Evolutionary conservation across 257 asterid genomes (phyloP).

Genomic region (Penstemon davidsonii): DNA sequence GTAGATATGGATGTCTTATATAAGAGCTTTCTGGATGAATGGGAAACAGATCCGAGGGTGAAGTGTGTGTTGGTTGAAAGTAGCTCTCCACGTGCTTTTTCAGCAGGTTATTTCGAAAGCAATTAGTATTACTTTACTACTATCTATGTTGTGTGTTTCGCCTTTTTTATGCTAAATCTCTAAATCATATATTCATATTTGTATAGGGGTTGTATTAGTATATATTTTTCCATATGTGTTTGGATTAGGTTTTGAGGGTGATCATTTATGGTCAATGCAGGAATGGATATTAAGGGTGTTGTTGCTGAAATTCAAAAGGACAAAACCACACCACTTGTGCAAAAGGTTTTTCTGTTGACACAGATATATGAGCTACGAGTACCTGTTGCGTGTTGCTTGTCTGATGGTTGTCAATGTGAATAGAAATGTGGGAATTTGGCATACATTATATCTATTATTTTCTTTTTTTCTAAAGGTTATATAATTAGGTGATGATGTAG

Average conservation of each 20-base stretch:
- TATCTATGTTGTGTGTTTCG: background rate
- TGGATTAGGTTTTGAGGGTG: constrained; percentile 47
- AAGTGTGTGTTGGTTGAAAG: constrained; percentile 91
- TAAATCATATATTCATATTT: background rate
- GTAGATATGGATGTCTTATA: constrained; percentile 89
- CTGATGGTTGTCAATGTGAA: constrained; percentile 21
- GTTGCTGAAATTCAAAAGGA: constrained; percentile 92
- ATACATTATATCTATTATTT: constrained; percentile 1
- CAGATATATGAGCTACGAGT: constrained; percentile 31
- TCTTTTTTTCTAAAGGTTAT: constrained; percentile 19
- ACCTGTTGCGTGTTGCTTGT: constrained; percentile 21
- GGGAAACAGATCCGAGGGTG: constrained; percentile 89
- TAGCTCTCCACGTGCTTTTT: constrained; percentile 88
- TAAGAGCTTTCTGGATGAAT: constrained; percentile 79
- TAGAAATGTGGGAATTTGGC: constrained; percentile 17
- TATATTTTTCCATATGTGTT: background rate
- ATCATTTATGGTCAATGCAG: constrained; percentile 69
- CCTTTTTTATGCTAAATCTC: constrained; percentile 11
- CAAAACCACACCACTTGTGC: constrained; percentile 77
- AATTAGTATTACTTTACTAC: constrained; percentile 3
- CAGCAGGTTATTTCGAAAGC: constrained; percentile 65
- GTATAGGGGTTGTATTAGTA: constrained; percentile 16
- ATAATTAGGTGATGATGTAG: constrained; percentile 17
- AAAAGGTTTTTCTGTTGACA: constrained; percentile 60
- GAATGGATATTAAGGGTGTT: constrained; percentile 98